A percentile compares a stretch with the other conserved stretches of the same genome.
Evolutionary conservation across 495 filamentous ascomycete genomes (phyloP).

Genomic region (Penicillium mononematosum): DNA sequence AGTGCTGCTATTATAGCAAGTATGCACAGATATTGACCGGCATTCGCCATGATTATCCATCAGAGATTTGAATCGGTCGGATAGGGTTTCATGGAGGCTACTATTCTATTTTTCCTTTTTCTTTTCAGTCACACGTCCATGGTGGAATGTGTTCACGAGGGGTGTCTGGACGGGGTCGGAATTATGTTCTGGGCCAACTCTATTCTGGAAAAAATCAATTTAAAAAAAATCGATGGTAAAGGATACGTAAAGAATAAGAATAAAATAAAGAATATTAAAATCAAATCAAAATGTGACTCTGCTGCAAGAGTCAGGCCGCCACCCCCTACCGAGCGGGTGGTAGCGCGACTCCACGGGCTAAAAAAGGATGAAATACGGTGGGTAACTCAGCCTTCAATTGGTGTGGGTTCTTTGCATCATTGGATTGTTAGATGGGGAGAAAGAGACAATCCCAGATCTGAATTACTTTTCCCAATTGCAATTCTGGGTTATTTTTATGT

Average conservation of each 20-base stretch:
- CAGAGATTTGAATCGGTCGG: background rate
- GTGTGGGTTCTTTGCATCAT: constrained; percentile 1
- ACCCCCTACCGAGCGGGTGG: constrained; percentile 40
- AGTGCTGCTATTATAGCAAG: background rate
- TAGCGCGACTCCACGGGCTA: constrained; percentile 32
- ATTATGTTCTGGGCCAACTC: constrained; percentile 12
- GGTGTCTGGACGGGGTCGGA: constrained; percentile 10
- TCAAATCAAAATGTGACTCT: constrained; percentile 13
- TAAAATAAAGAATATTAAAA: constrained; percentile 2
- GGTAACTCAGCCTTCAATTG: constrained; percentile 11
- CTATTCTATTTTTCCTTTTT: too few relatives aligned
- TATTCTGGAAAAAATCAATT: constrained; percentile 2
- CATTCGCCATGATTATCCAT: background rate
- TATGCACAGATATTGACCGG: background rate
- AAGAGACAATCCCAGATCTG: constrained; percentile 15
- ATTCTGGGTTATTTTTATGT: background rate
- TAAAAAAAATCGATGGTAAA: background rate
- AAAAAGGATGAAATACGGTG: constrained; percentile 11
- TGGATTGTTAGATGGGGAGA: background rate
- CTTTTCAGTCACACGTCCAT: background rate
- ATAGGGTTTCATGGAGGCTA: background rate
- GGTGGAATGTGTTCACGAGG: background rate
- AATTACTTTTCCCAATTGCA: constrained; percentile 7
- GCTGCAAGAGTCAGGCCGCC: constrained; percentile 27
- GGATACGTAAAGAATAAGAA: background rate